A percentile compares a stretch with the other conserved stretches of the same genome.
Evolutionary conservation across 2,329 filamentous ascomycete species (phyloP).

Genomic region (Ceratocystis ficicola): DNA sequence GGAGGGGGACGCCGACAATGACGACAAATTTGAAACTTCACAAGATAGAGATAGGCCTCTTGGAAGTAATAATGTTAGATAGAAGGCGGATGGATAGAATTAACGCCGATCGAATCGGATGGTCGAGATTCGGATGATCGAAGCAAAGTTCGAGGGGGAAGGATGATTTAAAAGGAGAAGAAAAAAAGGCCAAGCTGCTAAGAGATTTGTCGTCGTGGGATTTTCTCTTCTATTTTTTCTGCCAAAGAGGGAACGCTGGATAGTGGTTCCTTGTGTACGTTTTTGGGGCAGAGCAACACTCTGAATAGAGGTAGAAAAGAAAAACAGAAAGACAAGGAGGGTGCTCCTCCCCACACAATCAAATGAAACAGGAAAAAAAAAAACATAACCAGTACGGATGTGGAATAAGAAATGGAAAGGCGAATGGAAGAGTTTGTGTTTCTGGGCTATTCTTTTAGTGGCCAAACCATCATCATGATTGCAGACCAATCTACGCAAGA

Average conservation of each 20-base stretch:
- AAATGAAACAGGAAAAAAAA: not conserved
- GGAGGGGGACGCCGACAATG: not conserved
- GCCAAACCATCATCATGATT: no score
- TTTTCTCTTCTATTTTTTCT: conserved; percentile 18
- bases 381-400: not conserved
- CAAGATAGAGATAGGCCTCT: not conserved
- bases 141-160: conserved; percentile 13
- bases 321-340: not conserved
- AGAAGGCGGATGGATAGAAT: conserved; percentile 6
- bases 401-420: not conserved
- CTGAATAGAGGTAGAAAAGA: not conserved
- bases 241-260: conserved; percentile 13
- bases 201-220: conserved; percentile 18
- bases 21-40: not conserved
- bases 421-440: no score
- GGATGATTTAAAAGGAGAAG: conserved; percentile 12
- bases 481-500: not conserved
- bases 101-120: conserved; percentile 14
- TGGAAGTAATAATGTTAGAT: not conserved
- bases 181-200: conserved; percentile 17
- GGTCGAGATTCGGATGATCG: not conserved
- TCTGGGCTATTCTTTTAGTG: no score
- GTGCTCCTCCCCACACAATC: no score
- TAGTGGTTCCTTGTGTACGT: conserved; percentile 17
- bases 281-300: not conserved